Conservation (phyloP, 192 early-diverging fungal species). For the Diversispora epigaea region DNA sequence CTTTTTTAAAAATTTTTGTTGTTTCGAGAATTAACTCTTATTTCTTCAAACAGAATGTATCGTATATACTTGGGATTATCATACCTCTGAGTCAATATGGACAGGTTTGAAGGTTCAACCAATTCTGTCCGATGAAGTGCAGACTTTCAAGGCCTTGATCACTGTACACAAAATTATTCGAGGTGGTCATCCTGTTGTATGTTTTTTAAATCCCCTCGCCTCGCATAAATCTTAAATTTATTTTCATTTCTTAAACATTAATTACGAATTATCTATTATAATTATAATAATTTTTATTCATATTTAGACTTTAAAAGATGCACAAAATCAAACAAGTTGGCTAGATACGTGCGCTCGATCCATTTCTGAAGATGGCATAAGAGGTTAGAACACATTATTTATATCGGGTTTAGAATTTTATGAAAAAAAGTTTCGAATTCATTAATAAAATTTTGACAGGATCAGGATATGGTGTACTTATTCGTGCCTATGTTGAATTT, state of each 20-base stretch:
- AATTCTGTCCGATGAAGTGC: conserved; percentile 88
- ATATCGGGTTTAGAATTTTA: background rate
- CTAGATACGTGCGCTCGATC: conserved; percentile 71
- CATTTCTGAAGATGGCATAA: conserved; percentile 48
- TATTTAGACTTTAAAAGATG: conserved; percentile 76
- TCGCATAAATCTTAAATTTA: too few species aligned
- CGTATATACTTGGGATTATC: conserved; percentile 93
- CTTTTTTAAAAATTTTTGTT: conserved; percentile 6
- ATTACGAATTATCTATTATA: too few species aligned
- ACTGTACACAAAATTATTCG: conserved; percentile 93
- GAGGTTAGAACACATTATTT: conserved; percentile 31
- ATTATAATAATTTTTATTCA: too few species aligned
- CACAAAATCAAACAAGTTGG: conserved; percentile 76
- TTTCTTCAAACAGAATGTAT: conserved; percentile 64
- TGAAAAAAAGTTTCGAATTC: background rate
- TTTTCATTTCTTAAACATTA: too few species aligned
- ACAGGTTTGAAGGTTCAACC: conserved; percentile 83
- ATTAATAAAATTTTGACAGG: background rate
- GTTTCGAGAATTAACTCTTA: background rate
- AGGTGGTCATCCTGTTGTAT: conserved; percentile 81
- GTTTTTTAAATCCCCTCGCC: background rate
- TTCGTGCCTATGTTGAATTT: conserved; percentile 88
- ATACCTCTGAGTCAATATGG: conserved; percentile 84
- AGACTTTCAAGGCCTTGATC: conserved; percentile 94
- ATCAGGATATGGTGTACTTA: conserved; percentile 76